phyloP scores from a whole-genome alignment of 176 grass and related monocot genomes.

The Puya raimondii region DNA sequence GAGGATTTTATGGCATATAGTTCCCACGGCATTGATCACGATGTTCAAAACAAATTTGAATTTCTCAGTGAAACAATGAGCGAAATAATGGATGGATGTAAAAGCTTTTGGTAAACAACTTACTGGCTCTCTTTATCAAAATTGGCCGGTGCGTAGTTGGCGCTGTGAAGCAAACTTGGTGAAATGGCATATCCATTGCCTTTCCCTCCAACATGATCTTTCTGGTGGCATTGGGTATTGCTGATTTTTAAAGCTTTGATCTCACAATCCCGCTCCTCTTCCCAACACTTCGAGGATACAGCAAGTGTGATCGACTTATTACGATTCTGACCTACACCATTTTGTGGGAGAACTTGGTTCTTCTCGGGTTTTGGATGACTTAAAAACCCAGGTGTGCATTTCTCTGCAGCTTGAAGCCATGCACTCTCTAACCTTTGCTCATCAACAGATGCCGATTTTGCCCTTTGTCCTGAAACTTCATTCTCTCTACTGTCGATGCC shows the following conservation, averaged over 20 bases:
- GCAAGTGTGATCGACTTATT: slow-evolving; percentile 20
- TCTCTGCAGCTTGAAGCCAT: slow-evolving; percentile 55
- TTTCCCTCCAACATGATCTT: slow-evolving; percentile 19
- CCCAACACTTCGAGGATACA: slow-evolving; percentile 28
- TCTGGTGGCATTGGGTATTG: slow-evolving; percentile 19
- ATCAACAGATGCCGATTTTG: slow-evolving; percentile 24
- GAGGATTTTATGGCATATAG: neutral
- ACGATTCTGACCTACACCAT: slow-evolving; percentile 17
- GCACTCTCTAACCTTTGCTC: slow-evolving; percentile 89
- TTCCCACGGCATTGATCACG: neutral
- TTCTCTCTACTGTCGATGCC: slow-evolving; percentile 27
- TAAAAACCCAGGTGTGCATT: slow-evolving; percentile 31
- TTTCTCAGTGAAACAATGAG: neutral
- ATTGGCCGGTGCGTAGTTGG: slow-evolving; percentile 34
- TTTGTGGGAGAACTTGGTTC: slow-evolving; percentile 49
- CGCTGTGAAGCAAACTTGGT: slow-evolving; percentile 62
- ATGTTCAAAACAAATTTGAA: neutral
- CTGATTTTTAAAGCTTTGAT: slow-evolving; percentile 50
- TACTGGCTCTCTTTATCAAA: slow-evolving; percentile 51
- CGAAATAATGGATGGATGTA: slow-evolving; percentile 6
- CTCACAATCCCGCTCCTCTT: slow-evolving; percentile 45
- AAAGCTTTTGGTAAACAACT: slow-evolving; percentile 23
- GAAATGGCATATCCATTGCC: slow-evolving; percentile 41
- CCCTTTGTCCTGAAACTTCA: slow-evolving; percentile 10
- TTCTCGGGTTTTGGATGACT: slow-evolving; percentile 44